Evolutionary conservation across 2,329 filamentous ascomycete species (phyloP).

Genomic region (Emmonsiellopsis sp.): DNA sequence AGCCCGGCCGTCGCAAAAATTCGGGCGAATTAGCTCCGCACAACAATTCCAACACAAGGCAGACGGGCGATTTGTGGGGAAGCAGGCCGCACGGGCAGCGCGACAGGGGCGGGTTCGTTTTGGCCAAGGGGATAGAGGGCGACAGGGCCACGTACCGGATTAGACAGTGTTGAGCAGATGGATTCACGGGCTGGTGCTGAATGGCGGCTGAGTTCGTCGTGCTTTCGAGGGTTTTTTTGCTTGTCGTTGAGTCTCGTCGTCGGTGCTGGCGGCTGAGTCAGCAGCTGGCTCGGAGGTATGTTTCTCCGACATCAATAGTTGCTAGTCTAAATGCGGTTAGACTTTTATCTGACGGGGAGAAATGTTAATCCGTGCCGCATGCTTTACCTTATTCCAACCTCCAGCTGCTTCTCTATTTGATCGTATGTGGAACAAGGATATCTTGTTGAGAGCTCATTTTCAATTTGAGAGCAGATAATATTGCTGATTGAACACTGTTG

Average conservation of each 20-base stretch:
- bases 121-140: background rate
- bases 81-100: background rate
- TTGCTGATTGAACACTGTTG: too few species aligned
- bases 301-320: background rate
- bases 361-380: background rate
- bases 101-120: background rate
- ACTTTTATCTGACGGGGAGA: background rate
- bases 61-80: background rate
- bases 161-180: background rate
- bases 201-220: constrained; percentile 1
- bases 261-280: background rate
- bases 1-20: background rate
- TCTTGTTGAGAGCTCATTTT: too few species aligned
- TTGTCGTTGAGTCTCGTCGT: background rate
- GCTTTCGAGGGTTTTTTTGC: constrained; percentile 2
- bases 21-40: background rate
- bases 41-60: background rate
- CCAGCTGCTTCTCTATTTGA: background rate
- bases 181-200: background rate
- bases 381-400: background rate
- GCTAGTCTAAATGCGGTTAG: background rate
- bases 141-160: background rate
- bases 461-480: too few species aligned
- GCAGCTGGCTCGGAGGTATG: background rate
- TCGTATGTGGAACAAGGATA: too few species aligned